These are phyloP conservation scores for Entoloma clypeatum DNA, from an alignment of 1,284 basidiomycete species.

Conservation along the genomic window DNA sequence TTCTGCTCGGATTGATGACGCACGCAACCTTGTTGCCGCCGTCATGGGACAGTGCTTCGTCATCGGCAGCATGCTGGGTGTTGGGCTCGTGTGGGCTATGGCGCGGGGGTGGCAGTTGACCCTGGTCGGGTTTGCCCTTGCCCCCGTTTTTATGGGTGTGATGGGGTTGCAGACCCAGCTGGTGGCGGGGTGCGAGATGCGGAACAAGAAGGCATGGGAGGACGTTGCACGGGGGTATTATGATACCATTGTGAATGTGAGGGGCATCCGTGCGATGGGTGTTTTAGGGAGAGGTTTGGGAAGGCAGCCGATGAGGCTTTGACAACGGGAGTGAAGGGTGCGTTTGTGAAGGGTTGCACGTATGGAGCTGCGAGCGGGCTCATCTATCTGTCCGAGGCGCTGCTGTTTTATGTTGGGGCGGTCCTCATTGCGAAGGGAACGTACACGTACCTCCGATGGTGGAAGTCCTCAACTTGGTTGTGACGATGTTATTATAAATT, in stretches of 20 bases:
- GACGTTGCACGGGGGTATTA: constrained; percentile 85
- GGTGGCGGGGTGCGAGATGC: constrained; percentile 67
- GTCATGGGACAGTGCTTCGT: constrained; percentile 74
- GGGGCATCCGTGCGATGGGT: constrained; percentile 88
- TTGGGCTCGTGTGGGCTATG: constrained; percentile 90
- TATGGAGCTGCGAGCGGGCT: constrained; percentile 78
- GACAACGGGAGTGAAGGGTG: constrained; percentile 68
- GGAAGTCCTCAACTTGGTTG: constrained; percentile 85
- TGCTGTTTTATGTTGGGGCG: constrained; percentile 89
- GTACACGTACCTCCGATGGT: constrained; percentile 86
- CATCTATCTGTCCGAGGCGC: constrained; percentile 85
- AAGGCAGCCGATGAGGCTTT: constrained; percentile 59
- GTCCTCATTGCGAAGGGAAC: constrained; percentile 77
- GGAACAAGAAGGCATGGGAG: constrained; percentile 84
- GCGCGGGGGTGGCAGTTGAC: constrained; percentile 90
- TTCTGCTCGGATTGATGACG: constrained; percentile 81
- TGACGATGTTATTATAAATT: no score
- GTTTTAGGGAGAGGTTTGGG: constrained; percentile 77
- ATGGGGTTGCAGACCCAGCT: constrained; percentile 73
- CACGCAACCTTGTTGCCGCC: constrained; percentile 72
- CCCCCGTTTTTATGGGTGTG: constrained; percentile 75
- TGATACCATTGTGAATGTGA: constrained; percentile 84
- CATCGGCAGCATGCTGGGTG: constrained; percentile 74
- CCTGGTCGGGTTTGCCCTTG: constrained; percentile 84
- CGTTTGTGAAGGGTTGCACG: constrained; percentile 81